A percentile compares a stretch with the other conserved stretches of the same genome.
Evolutionary conservation across 2,329 filamentous ascomycete genomes (phyloP).

Genomic region (Neofusicoccum parvum): DNA sequence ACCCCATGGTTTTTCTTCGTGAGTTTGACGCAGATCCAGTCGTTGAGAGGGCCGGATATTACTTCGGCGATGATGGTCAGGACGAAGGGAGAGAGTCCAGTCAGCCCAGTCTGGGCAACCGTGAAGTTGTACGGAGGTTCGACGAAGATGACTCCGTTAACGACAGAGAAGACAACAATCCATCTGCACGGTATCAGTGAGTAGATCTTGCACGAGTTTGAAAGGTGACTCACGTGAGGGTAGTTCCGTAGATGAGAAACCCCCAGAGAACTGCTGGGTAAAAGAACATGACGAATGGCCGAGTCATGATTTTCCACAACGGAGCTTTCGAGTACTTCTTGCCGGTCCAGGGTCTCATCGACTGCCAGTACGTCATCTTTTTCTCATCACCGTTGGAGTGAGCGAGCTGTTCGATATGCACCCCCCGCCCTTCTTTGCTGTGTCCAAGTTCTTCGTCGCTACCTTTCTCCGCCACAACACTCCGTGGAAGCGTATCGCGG

Average conservation of each 20-base stretch:
- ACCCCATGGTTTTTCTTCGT: constrained; percentile 30
- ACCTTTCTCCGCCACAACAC: constrained; percentile 24
- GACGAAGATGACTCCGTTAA: constrained; percentile 47
- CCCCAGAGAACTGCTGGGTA: constrained; percentile 43
- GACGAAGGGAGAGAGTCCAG: constrained; percentile 55
- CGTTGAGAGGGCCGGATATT: constrained; percentile 49
- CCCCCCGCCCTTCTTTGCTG: constrained; percentile 16
- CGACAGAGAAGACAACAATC: constrained; percentile 50
- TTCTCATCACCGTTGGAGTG: not conserved
- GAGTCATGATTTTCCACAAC: constrained; percentile 38
- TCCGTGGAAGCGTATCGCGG: constrained; percentile 15
- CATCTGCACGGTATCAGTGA: constrained; percentile 23
- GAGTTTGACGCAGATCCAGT: constrained; percentile 41
- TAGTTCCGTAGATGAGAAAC: constrained; percentile 48
- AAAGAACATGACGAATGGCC: constrained; percentile 40
- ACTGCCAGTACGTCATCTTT: constrained; percentile 32
- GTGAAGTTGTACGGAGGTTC: constrained; percentile 49
- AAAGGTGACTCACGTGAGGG: constrained; percentile 26
- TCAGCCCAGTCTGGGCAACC: constrained; percentile 52
- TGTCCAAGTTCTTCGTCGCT: constrained; percentile 26
- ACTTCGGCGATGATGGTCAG: constrained; percentile 51
- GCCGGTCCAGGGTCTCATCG: constrained; percentile 34
- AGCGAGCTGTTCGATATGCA: constrained; percentile 4
- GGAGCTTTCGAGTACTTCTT: constrained; percentile 33
- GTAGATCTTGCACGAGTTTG: constrained; percentile 22